phyloP scores from a whole-genome alignment of 1,284 basidiomycete species.

The Apiotrichum gamsii region DNA sequence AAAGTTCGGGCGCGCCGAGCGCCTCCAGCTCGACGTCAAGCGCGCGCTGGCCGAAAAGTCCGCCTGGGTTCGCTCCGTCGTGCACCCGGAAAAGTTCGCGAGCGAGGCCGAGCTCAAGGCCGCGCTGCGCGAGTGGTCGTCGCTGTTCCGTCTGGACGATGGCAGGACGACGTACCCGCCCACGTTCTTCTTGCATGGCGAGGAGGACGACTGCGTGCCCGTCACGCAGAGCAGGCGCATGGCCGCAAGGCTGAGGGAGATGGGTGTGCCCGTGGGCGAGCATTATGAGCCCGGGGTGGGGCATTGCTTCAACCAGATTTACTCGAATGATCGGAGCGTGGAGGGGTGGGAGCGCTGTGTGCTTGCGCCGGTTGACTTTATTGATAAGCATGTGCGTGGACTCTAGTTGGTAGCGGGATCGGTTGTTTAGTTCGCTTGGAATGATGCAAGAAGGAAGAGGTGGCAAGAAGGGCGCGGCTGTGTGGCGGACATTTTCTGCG shows the following conservation, averaged over 20 bases:
- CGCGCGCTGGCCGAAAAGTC: neutral
- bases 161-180: slow-evolving; percentile 16
- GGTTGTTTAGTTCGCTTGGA: too few species aligned
- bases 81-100: slow-evolving; percentile 1
- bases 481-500: too few species aligned
- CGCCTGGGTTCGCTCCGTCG: neutral
- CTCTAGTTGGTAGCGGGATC: too few species aligned
- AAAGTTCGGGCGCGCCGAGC: slow-evolving; percentile 8
- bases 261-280: slow-evolving; percentile 13
- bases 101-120: slow-evolving; percentile 7
- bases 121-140: slow-evolving; percentile 5
- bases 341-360: slow-evolving; percentile 19
- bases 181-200: slow-evolving; percentile 28
- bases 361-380: slow-evolving; percentile 4
- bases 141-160: slow-evolving; percentile 7
- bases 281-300: slow-evolving; percentile 14
- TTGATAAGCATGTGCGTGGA: slow-evolving; percentile 4
- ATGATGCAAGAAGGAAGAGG: too few species aligned
- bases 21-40: slow-evolving; percentile 6
- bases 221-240: slow-evolving; percentile 15
- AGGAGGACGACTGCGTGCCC: slow-evolving; percentile 20
- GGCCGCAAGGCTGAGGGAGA: slow-evolving; percentile 16
- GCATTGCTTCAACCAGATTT: slow-evolving; percentile 25
- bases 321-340: slow-evolving; percentile 9
- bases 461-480: too few species aligned